These are phyloP conservation scores for Teratosphaeriaceae sp. DNA, from an alignment of 2,329 filamentous ascomycete species.

Conservation along the genomic window DNA sequence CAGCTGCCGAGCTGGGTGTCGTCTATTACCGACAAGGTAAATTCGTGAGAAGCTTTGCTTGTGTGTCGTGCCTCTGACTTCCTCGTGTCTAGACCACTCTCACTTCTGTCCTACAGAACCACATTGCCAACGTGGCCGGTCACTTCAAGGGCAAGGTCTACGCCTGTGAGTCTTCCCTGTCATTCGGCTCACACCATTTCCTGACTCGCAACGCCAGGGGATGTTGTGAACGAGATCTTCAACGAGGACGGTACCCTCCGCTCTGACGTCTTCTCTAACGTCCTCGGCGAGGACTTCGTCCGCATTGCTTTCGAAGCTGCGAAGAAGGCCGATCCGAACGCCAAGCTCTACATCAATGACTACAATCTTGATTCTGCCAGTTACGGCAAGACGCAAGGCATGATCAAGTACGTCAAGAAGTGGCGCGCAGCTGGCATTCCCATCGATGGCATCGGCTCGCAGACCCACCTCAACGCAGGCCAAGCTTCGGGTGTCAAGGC, in stretches of 20 bases:
- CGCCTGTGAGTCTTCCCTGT: no score
- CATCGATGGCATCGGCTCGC: slow-evolving; percentile 59
- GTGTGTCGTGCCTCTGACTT: no score
- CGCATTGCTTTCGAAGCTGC: slow-evolving; percentile 64
- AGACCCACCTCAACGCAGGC: slow-evolving; percentile 45
- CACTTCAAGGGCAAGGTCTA: slow-evolving; percentile 59
- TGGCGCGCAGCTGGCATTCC: slow-evolving; percentile 57
- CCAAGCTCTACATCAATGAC: slow-evolving; percentile 72
- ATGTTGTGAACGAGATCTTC: slow-evolving; percentile 57
- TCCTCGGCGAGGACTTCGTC: slow-evolving; percentile 65
- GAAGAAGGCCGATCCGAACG: slow-evolving; percentile 56
- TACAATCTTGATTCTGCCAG: slow-evolving; percentile 54
- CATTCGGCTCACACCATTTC: no score
- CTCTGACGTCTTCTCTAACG: slow-evolving; percentile 56
- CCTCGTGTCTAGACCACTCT: no score
- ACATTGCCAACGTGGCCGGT: slow-evolving; percentile 52
- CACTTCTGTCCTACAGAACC: slow-evolving; percentile 51
- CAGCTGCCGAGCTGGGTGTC: slow-evolving; percentile 51
- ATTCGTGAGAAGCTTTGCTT: no score
- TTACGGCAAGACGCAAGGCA: slow-evolving; percentile 51
- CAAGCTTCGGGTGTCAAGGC: slow-evolving; percentile 40
- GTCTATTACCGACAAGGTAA: slow-evolving; percentile 45
- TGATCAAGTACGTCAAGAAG: slow-evolving; percentile 52
- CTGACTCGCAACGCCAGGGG: no score
- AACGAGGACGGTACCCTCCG: slow-evolving; percentile 58